Conservation (phyloP, 2,329 filamentous ascomycete species). For the Aspergillus sclerotialis region DNA sequence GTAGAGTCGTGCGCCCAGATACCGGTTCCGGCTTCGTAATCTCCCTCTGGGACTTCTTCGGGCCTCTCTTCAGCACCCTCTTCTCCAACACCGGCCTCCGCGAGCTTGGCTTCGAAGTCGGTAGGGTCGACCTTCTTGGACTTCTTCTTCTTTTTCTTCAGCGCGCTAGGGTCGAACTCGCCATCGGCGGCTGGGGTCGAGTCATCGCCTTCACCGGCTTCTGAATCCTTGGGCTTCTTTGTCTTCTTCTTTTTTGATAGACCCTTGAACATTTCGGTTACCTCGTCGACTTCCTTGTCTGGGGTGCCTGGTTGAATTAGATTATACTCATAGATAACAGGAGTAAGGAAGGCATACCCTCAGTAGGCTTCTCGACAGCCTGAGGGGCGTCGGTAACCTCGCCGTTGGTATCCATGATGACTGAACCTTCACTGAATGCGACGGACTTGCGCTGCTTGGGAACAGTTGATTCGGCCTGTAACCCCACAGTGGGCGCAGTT, state of each 20-base stretch:
- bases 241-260: constrained; percentile 70
- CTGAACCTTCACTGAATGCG: constrained; percentile 80
- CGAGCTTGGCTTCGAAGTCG: constrained; percentile 63
- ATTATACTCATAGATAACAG: neutral
- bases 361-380: constrained; percentile 71
- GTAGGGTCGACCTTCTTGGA: constrained; percentile 51
- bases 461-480: constrained; percentile 40
- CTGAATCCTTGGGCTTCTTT: constrained; percentile 52
- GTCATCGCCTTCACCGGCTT: constrained; percentile 43
- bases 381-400: constrained; percentile 66
- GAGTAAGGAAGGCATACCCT: constrained; percentile 65
- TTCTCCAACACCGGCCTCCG: constrained; percentile 52
- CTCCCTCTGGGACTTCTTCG: constrained; percentile 57
- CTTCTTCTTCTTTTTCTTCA: constrained; percentile 75
- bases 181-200: constrained; percentile 45
- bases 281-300: constrained; percentile 57
- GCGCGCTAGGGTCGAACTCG: constrained; percentile 59
- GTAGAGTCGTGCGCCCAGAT: constrained; percentile 81
- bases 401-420: constrained; percentile 85
- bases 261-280: constrained; percentile 61
- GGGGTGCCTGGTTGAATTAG: constrained; percentile 25
- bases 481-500: constrained; percentile 17
- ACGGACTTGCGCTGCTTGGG: constrained; percentile 91
- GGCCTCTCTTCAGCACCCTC: constrained; percentile 53
- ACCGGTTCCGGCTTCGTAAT: constrained; percentile 80